phyloP scores from a whole-genome alignment of 2,329 filamentous ascomycete species.

The Colletotrichum neosansevieriae region DNA sequence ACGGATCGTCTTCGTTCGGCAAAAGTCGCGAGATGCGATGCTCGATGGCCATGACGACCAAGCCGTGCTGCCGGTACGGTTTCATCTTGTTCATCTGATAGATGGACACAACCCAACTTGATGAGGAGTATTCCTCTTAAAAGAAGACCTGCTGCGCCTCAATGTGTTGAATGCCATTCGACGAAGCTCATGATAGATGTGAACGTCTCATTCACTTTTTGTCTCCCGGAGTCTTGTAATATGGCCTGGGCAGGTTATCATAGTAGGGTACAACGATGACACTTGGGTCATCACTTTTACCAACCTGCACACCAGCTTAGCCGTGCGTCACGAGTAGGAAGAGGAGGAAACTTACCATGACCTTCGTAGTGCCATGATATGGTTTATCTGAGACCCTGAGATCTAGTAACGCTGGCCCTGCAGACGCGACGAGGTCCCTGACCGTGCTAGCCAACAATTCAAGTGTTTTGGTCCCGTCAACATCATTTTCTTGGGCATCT shows the following conservation, averaged over 20 bases:
- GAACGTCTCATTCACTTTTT: no score
- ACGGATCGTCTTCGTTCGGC: slow-evolving; percentile 25
- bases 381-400: slow-evolving; percentile 23
- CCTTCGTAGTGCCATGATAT: slow-evolving; percentile 17
- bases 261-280: slow-evolving; percentile 24
- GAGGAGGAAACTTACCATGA: slow-evolving; percentile 7
- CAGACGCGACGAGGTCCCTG: background rate
- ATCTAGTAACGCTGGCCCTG: slow-evolving; percentile 10
- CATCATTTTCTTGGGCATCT: slow-evolving; percentile 1
- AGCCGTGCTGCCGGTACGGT: slow-evolving; percentile 8
- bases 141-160: no score
- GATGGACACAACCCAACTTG: slow-evolving; percentile 6
- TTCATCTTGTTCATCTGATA: slow-evolving; percentile 10
- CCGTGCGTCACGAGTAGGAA: no score
- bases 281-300: slow-evolving; percentile 16
- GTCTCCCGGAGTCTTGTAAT: background rate
- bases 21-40: slow-evolving; percentile 48
- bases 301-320: background rate
- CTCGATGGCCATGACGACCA: slow-evolving; percentile 49
- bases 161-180: no score
- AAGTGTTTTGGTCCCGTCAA: slow-evolving; percentile 3
- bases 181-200: no score
- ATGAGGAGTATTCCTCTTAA: no score
- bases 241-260: slow-evolving; percentile 18
- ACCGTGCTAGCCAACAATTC: background rate